Evolutionary conservation across 306 rosid species (phyloP), one percentile per base, ranked within the genome.

Genomic region (Prunus mume): DNA sequence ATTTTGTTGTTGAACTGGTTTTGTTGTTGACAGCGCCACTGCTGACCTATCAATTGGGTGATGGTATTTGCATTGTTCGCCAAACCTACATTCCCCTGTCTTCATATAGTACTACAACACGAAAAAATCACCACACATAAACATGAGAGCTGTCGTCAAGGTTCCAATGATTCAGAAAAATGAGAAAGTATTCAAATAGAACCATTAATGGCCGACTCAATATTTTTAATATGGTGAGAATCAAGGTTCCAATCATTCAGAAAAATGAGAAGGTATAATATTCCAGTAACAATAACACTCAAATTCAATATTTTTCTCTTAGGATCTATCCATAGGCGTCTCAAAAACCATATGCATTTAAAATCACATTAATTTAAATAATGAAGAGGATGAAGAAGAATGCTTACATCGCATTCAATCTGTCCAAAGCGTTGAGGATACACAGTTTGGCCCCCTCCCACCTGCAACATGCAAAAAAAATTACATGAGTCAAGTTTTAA

Each of bases 401-500:
- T 50, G 43, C 91, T 65, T 78, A 95, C 98, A 80, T 95, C 98
- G 38, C 98, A 95, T 77, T 95, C 98, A 41, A 84, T 79, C 83
- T 89, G 93, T 72, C 98, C 97, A 50, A 90, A 90, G 73, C 98
- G 93, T 84, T 92, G 97, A 71, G 98, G 97, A 84, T 92, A 88
- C 75, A 85, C 58, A 62, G 80, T 60, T 79, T 90, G 84, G 72
- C 85, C 78, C 46, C 76, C 76, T 79, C 93, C 93, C 84, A 88
- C 78, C 91, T 95, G 91, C 78, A 83, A 83, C 72, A 38, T 73
- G 71, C 80, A 85, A 85, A 73, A 55, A 27, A 88, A 72, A 27
- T 69, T 50, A 64, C 62, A 82, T 58, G 72, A 54, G 54, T 81
- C 78, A 79, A 15, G 6, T 50, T 66, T 67, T 65, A 28, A 71